These are phyloP conservation scores for Wallacemonas sp. DNA, from an alignment of 208 protist genomes.

Conservation along the genomic window DNA sequence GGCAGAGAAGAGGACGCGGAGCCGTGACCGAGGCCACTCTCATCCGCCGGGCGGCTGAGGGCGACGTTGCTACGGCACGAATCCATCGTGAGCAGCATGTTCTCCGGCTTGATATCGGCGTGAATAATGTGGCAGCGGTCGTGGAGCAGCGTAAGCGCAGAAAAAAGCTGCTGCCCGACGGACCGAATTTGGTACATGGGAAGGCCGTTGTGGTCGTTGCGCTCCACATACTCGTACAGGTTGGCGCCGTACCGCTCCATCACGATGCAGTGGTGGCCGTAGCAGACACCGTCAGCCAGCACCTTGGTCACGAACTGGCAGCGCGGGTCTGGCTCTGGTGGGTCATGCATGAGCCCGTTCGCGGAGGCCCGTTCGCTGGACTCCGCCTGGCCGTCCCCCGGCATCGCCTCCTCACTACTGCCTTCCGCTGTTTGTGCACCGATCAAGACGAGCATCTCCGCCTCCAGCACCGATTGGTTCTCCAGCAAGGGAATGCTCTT, in stretches of 20 bases:
- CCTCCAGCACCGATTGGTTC: constrained; percentile 77
- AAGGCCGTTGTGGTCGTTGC: constrained; percentile 68
- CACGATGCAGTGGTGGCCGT: constrained; percentile 89
- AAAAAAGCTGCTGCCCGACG: constrained; percentile 90
- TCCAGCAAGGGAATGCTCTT: constrained; percentile 74
- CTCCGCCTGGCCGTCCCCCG: background rate
- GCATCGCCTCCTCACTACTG: background rate
- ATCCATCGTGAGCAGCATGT: constrained; percentile 86
- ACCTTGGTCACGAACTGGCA: constrained; percentile 61
- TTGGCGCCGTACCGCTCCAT: constrained; percentile 92
- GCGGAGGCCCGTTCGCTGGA: background rate
- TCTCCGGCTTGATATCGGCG: constrained; percentile 96
- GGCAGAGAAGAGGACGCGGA: background rate
- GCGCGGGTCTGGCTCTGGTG: constrained; percentile 58
- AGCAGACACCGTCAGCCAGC: constrained; percentile 71
- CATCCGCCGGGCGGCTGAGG: background rate
- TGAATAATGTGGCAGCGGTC: constrained; percentile 93
- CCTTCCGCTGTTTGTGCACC: constrained; percentile 50
- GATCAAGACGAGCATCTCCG: constrained; percentile 86
- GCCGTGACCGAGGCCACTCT: background rate
- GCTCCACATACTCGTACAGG: constrained; percentile 88
- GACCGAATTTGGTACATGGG: constrained; percentile 85
- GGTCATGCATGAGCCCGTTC: constrained; percentile 13
- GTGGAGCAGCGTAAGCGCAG: constrained; percentile 89
- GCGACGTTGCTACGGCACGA: constrained; percentile 27